Base-by-base conservation (phyloP, 768 basidiomycete species). In the Rhizopogon roseolus region DNA sequence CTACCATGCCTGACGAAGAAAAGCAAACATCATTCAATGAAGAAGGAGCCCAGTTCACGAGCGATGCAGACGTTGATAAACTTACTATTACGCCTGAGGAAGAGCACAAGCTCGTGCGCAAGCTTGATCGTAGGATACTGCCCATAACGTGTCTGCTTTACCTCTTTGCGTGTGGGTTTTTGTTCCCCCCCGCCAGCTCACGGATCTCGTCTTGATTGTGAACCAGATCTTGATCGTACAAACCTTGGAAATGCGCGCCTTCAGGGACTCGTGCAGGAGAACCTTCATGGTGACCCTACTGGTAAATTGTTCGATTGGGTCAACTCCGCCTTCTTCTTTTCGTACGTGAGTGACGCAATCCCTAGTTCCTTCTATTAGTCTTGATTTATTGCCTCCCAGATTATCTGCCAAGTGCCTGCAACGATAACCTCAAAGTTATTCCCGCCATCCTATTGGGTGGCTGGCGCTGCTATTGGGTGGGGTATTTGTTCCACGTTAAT, bases 221-320 rank as follows among this genome's bases (percentile, higher is more conserved):
- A 13, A 41, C 36, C 28, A 71, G 68, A 81, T 63, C 70, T 93
- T 54, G 90, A 91, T 62, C 79, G 90, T 55, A 82, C 82, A 5
- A 90, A 91, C 60, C 65, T 90, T 38, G 89, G 89, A 9, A 91
- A 91, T 64, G 90, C 90, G 25, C 79, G 88, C 54, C 71, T 90
- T 17, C 86, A 87, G 70, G 84, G 86, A n/a, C 73, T 92, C 3
- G 77, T 84, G 6, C 67, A 82, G 34, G 85, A 90, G 59, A 70
- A 73, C 9, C 79, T 91, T 8, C 73, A 76, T 7, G 87, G 88
- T 6, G 89, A 90, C 63, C 78, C 77, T 2, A 82, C 80, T 0
- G 88, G 89, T 1, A 56, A 72, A 32, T 73, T 82, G 16, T 90
- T 81, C 62, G 82, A 87, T 63, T 90, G 88, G 89, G 70, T 86